Evolutionary conservation across 345 rosid genomes (phyloP), one percentile per base, ranked within the genome.

Genomic region (Iberis pinnata): DNA sequence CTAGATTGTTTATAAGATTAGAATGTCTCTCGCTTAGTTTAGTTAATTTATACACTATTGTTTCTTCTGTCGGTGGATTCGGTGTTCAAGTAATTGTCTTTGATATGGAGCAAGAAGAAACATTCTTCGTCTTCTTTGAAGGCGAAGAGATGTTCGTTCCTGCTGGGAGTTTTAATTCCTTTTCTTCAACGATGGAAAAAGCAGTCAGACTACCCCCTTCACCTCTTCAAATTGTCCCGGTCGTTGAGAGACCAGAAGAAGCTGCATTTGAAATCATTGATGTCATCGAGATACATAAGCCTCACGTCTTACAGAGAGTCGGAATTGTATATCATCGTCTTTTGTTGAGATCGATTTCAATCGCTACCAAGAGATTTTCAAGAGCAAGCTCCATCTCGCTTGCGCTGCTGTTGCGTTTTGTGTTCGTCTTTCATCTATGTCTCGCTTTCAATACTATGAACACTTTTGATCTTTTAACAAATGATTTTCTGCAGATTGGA

Each of bases 341-440:
- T 56, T 45, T 32, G 66, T 26, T 33, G 54, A 2, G 6, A 56
- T 60, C 16, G 78, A 74, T 56, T 46, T 76, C 24, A 86, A 78
- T 17, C 80, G 74, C 44, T 65, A 72, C 63, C 83, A 43, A 11
- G 84, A 78, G 69, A 47, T 73, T 65, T 95, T 90, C 70, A 81
- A 81, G 62, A 74, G 61, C 67, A 75, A 77, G 67, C 95, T 87
- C 42, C 76, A 90, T 53, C 79, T 73, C 4, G 89, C 89, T 15
- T 82, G 98, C 40, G 92, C 94, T 53, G 96, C 88, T 40, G 87
- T 70, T 36, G 73, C 73, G 3, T 67, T 54, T 32, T 67, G 71
- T 33, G 71, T 67, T 59, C 46, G 61, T 39, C 65, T 25, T 57
- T 32, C 8, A 16, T 13, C 24, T 39, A 43, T 42, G 15, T 49